phyloP scores from a whole-genome alignment of 2,329 filamentous ascomycete species.

The Rhinocladiella mackenziei region DNA sequence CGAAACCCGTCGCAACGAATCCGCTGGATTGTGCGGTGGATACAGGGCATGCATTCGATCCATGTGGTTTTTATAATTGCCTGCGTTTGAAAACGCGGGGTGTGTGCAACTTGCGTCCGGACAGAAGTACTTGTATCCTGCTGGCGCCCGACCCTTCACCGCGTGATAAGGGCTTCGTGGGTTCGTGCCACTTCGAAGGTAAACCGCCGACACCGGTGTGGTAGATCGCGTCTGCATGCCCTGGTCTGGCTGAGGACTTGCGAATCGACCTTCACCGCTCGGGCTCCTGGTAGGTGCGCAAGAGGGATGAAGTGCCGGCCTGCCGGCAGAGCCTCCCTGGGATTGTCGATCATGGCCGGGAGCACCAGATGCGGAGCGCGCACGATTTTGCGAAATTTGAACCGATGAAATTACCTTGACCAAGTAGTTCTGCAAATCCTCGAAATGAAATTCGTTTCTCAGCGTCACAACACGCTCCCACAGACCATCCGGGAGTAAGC shows the following conservation, averaged over 20 bases:
- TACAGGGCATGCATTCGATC: constrained; percentile 5
- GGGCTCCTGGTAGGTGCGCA: not conserved
- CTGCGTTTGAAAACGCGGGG: constrained; percentile 10
- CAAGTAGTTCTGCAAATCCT: constrained; percentile 1
- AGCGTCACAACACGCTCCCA: constrained; percentile 8
- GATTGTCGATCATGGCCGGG: too few relatives aligned
- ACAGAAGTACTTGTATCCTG: constrained; percentile 12
- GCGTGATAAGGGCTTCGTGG: constrained; percentile 1
- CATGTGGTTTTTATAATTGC: constrained; percentile 20
- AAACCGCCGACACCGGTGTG: not conserved
- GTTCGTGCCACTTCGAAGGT: not conserved
- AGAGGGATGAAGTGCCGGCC: not conserved
- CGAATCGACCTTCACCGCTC: not conserved
- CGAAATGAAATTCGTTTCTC: constrained; percentile 8
- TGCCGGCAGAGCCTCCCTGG: not conserved
- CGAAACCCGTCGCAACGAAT: constrained; percentile 5
- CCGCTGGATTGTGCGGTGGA: constrained; percentile 6
- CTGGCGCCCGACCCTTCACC: constrained; percentile 8
- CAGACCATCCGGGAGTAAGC: constrained; percentile 9
- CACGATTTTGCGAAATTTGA: too few relatives aligned
- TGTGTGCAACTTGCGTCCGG: constrained; percentile 12
- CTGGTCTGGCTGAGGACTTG: not conserved
- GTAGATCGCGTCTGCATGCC: not conserved
- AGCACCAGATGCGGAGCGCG: too few relatives aligned
- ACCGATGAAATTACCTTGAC: too few relatives aligned